Evolutionary conservation across 768 basidiomycete genomes (phyloP).

Genomic region (Tubosaeta sp.): DNA sequence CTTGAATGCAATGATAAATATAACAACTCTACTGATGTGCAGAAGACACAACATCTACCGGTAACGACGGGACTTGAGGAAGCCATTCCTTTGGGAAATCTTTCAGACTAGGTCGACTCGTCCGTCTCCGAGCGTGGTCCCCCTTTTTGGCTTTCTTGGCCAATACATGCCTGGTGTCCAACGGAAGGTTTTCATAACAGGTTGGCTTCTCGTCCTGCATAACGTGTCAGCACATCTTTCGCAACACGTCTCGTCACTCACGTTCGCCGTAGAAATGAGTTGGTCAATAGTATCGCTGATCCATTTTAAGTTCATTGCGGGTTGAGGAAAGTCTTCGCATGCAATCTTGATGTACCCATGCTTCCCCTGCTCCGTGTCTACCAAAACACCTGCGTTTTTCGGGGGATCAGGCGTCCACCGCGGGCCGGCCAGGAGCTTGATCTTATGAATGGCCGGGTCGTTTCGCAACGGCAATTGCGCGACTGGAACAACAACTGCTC

Average conservation of each 20-base stretch:
- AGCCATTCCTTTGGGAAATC: constrained; percentile 91
- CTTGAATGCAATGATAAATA: background rate
- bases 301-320: constrained; percentile 91
- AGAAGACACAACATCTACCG: constrained; percentile 1
- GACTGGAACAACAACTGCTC: constrained; percentile 71
- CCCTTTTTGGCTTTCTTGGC: constrained; percentile 69
- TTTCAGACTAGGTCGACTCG: constrained; percentile 57
- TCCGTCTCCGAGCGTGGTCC: constrained; percentile 56
- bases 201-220: constrained; percentile 33
- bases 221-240: constrained; percentile 12
- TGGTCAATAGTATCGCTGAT: constrained; percentile 81
- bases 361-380: constrained; percentile 40
- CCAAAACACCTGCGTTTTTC: constrained; percentile 55
- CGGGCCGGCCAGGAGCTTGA: constrained; percentile 85
- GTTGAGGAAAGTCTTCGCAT: constrained; percentile 80
- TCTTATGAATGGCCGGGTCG: constrained; percentile 69
- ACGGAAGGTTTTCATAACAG: constrained; percentile 59
- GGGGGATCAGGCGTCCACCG: constrained; percentile 80
- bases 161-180: constrained; percentile 79
- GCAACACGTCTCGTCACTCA: constrained; percentile 38
- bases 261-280: constrained; percentile 80
- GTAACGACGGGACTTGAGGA: constrained; percentile 30
- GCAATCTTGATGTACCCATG: constrained; percentile 89
- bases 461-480: constrained; percentile 63
- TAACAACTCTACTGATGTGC: constrained; percentile 9